These are phyloP conservation scores for Melanopsichium pennsylvanicum DNA, from an alignment of 1,284 basidiomycete species.

Conservation along the genomic window DNA sequence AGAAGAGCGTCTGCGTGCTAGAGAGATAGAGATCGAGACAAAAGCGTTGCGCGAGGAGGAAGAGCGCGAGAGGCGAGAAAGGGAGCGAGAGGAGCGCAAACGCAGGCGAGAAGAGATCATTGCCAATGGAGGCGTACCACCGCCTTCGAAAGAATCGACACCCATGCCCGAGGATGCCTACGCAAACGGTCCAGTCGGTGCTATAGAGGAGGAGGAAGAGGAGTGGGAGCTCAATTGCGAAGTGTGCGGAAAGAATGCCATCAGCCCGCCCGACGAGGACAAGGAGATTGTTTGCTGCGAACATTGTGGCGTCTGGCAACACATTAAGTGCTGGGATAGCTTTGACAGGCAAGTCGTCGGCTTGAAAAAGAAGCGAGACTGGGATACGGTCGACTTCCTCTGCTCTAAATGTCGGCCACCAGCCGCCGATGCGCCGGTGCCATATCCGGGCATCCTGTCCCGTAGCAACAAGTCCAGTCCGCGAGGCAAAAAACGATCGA, in stretches of 20 bases:
- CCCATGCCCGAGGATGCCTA: conserved; percentile 15
- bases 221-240: conserved; percentile 87
- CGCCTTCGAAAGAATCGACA: conserved; percentile 37
- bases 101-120: conserved; percentile 72
- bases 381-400: conserved; percentile 55
- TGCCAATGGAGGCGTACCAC: conserved; percentile 67
- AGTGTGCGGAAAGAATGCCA: conserved; percentile 75
- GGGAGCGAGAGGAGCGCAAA: conserved; percentile 69
- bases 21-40: conserved; percentile 63
- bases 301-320: conserved; percentile 76
- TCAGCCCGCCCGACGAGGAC: conserved; percentile 75
- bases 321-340: conserved; percentile 64
- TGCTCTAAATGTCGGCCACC: conserved; percentile 54
- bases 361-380: conserved; percentile 45
- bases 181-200: conserved; percentile 4
- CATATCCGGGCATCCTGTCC: conserved; percentile 25
- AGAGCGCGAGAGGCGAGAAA: conserved; percentile 48
- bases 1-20: conserved; percentile 66
- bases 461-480: conserved; percentile 26
- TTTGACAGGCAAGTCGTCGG: conserved; percentile 51
- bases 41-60: conserved; percentile 51
- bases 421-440: conserved; percentile 21
- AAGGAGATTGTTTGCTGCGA: conserved; percentile 80
- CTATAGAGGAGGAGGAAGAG: conserved; percentile 66
- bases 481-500: conserved; percentile 18